phyloP scores from a whole-genome alignment of 192 early-diverging fungal species.

The Diversispora epigaea region DNA sequence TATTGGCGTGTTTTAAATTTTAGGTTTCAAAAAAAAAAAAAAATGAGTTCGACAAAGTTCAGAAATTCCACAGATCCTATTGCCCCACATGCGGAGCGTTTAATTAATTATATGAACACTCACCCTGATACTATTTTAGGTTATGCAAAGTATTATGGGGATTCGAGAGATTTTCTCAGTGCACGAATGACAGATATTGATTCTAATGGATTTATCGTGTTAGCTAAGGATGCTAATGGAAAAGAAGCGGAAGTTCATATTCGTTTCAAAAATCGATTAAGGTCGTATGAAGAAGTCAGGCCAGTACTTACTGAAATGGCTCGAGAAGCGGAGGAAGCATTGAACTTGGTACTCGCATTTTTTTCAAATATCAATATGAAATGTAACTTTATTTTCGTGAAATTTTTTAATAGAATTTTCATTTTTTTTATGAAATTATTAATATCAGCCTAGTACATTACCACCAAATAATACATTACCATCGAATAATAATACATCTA shows the following conservation, averaged over 20 bases:
- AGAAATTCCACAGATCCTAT: constrained; percentile 36
- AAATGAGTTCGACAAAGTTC: not conserved
- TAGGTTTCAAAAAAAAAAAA: too few species aligned
- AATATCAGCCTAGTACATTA: constrained; percentile 39
- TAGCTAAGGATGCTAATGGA: constrained; percentile 30
- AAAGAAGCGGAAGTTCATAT: constrained; percentile 32
- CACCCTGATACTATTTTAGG: constrained; percentile 43
- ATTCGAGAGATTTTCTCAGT: constrained; percentile 31
- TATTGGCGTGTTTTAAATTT: too few species aligned
- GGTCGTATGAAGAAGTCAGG: constrained; percentile 43
- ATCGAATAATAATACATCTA: constrained; percentile 33
- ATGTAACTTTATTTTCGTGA: not conserved
- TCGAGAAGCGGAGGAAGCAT: constrained; percentile 47
- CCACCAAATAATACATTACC: constrained; percentile 37
- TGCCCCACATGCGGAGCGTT: constrained; percentile 36
- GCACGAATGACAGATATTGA: constrained; percentile 42
- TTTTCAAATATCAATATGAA: not conserved
- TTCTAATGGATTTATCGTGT: constrained; percentile 37
- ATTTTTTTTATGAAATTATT: too few species aligned
- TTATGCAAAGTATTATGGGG: constrained; percentile 46
- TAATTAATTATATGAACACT: constrained; percentile 44
- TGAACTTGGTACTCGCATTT: constrained; percentile 39
- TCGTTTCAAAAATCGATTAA: constrained; percentile 36
- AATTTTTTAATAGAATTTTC: not conserved
- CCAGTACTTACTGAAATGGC: constrained; percentile 46